These are phyloP conservation scores for Phytophthora pluvialis DNA, from an alignment of 352 stramenopile genomes.

Conservation along the genomic window DNA sequence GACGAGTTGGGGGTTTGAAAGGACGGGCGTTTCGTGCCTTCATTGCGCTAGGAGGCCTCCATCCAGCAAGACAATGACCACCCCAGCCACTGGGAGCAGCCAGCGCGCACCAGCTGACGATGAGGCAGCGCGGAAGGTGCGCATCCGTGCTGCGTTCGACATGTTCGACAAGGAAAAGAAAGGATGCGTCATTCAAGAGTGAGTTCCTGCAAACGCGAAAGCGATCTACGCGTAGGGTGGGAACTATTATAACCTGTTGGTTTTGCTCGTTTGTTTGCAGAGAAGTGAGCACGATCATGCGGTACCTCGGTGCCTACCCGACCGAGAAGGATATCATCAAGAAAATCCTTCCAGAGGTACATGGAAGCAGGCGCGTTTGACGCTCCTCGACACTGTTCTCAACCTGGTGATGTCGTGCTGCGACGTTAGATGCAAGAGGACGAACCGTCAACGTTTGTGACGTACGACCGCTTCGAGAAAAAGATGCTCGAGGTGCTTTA, in stretches of 20 bases:
- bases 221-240: too few relatives aligned
- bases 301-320: slow-evolving; percentile 90
- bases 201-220: not conserved
- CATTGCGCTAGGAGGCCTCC: slow-evolving; percentile 20
- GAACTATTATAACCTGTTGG: too few relatives aligned
- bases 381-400: not conserved
- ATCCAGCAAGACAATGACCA: slow-evolving; percentile 45
- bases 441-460: slow-evolving; percentile 89
- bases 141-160: slow-evolving; percentile 86
- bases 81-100: slow-evolving; percentile 43
- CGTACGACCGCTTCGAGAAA: slow-evolving; percentile 92
- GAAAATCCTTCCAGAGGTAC: slow-evolving; percentile 89
- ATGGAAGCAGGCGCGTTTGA: not conserved
- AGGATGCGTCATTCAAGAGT: slow-evolving; percentile 89
- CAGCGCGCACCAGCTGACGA: slow-evolving; percentile 46
- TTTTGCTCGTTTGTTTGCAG: slow-evolving; percentile 30
- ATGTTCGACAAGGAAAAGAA: slow-evolving; percentile 95
- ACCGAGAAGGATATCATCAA: slow-evolving; percentile 93
- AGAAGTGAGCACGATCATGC: slow-evolving; percentile 92
- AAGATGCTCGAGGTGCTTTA: slow-evolving; percentile 94
- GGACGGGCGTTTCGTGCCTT: slow-evolving; percentile 4
- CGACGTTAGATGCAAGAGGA: slow-evolving; percentile 84
- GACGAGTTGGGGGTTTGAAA: slow-evolving; percentile 11
- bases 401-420: too few relatives aligned
- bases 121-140: slow-evolving; percentile 50